Conservation (phyloP, 2,329 filamentous ascomycete genomes). For the Huntiella moniliformis region DNA sequence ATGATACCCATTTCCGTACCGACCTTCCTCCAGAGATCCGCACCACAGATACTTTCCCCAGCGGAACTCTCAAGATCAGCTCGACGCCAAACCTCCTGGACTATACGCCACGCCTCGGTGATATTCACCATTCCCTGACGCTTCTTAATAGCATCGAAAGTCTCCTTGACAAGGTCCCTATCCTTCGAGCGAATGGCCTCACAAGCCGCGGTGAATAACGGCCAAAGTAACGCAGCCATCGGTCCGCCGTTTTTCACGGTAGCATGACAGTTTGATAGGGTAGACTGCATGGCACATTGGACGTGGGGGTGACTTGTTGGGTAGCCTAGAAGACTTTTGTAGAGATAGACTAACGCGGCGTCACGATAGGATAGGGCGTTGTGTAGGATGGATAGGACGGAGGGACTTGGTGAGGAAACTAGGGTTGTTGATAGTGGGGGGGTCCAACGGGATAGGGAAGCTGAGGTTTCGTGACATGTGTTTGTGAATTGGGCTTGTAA, state of each 20-base stretch:
- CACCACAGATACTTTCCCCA: conserved; percentile 3
- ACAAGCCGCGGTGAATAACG: conserved; percentile 46
- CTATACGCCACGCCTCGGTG: conserved; percentile 38
- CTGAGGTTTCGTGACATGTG: conserved; percentile 35
- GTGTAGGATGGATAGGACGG: conserved; percentile 35
- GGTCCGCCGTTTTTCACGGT: conserved; percentile 38
- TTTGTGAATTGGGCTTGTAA: conserved; percentile 31
- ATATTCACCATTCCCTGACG: conserved; percentile 50
- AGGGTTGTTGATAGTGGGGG: conserved; percentile 18
- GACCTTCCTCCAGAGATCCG: conserved; percentile 36
- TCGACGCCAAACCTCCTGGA: conserved; percentile 41
- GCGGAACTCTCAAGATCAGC: conserved; percentile 20
- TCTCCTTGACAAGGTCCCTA: conserved; percentile 28
- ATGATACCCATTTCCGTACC: conserved; percentile 38
- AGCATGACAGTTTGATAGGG: conserved; percentile 33
- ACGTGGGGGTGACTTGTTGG: conserved; percentile 29
- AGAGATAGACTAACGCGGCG: conserved; percentile 37
- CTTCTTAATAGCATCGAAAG: conserved; percentile 34
- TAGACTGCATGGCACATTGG: conserved; percentile 31
- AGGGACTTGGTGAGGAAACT: conserved; percentile 18
- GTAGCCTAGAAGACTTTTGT: conserved; percentile 33
- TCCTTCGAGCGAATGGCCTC: conserved; percentile 34
- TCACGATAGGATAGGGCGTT: conserved; percentile 43
- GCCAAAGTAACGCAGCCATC: conserved; percentile 46
- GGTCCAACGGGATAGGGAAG: conserved; percentile 35